These are phyloP conservation scores for Penicillium sp. DNA, from an alignment of 2,329 filamentous ascomycete species.

Conservation along the genomic window DNA sequence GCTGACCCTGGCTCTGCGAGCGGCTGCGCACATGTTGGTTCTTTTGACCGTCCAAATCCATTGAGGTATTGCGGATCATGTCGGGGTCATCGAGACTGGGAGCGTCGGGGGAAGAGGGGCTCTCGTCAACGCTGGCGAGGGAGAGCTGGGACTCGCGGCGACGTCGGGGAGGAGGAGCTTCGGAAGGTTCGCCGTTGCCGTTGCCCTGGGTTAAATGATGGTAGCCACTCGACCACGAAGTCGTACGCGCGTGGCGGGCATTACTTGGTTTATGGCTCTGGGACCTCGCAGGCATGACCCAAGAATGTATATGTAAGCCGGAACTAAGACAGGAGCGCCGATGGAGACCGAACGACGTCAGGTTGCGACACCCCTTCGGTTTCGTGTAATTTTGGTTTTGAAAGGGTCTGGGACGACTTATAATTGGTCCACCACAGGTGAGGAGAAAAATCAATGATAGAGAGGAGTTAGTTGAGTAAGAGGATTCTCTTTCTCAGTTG, in stretches of 20 bases:
- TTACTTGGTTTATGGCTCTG: slow-evolving; percentile 30
- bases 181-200: slow-evolving; percentile 26
- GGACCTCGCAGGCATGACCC: slow-evolving; percentile 23
- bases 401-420: not conserved
- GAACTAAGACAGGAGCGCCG: slow-evolving; percentile 3
- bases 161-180: slow-evolving; percentile 25
- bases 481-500: not conserved
- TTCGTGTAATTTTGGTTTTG: slow-evolving; percentile 18
- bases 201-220: slow-evolving; percentile 22
- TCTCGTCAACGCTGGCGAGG: slow-evolving; percentile 33
- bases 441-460: not conserved
- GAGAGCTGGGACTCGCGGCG: slow-evolving; percentile 36
- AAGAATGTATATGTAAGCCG: slow-evolving; percentile 24
- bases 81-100: slow-evolving; percentile 23
- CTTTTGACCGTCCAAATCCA: slow-evolving; percentile 28
- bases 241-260: slow-evolving; percentile 38
- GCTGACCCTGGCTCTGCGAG: slow-evolving; percentile 30
- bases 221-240: slow-evolving; percentile 37
- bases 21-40: slow-evolving; percentile 29
- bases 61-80: slow-evolving; percentile 35
- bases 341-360: slow-evolving; percentile 16
- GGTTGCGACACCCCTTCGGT: slow-evolving; percentile 14
- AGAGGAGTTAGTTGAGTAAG: not conserved
- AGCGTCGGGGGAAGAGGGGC: slow-evolving; percentile 23
- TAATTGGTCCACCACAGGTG: not conserved